Evolutionary conservation across 495 filamentous ascomycete species (phyloP).

Genomic region (Cercophora samala): DNA sequence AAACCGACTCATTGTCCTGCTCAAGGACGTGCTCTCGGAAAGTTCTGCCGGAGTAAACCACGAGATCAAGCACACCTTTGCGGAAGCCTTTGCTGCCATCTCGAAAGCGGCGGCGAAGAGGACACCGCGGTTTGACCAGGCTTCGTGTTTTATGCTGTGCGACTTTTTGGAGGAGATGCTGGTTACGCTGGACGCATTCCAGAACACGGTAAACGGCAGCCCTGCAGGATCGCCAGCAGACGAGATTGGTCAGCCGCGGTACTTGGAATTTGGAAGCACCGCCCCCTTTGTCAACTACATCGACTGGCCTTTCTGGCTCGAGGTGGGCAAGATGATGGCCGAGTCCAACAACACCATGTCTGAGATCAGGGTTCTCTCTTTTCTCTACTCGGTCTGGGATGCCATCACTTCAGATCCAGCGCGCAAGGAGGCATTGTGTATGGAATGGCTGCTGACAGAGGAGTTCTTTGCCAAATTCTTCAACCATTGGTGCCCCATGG

Average conservation of each 20-base stretch:
- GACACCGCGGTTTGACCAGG: constrained; percentile 80
- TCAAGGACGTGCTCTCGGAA: constrained; percentile 80
- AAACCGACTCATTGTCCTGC: constrained; percentile 81
- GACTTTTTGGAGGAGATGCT: constrained; percentile 84
- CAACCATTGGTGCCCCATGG: constrained; percentile 98
- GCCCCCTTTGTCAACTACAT: constrained; percentile 34
- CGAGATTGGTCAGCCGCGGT: constrained; percentile 11
- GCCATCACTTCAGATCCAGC: constrained; percentile 62
- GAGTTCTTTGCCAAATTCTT: constrained; percentile 81
- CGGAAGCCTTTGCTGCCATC: constrained; percentile 69
- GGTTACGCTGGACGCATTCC: constrained; percentile 36
- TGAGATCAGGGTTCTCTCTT: constrained; percentile 82
- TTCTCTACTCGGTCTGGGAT: constrained; percentile 81
- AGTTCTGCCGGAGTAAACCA: constrained; percentile 49
- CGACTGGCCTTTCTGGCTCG: constrained; percentile 90
- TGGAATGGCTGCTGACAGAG: constrained; percentile 76
- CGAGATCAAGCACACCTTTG: constrained; percentile 65
- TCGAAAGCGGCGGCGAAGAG: constrained; percentile 69
- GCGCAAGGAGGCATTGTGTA: constrained; percentile 68
- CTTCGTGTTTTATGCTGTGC: constrained; percentile 86
- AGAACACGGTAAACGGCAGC: constrained; percentile 48
- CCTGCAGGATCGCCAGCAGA: constrained; percentile 25
- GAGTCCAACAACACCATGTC: constrained; percentile 91
- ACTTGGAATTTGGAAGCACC: constrained; percentile 15
- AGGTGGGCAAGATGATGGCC: constrained; percentile 77